Conservation (phyloP, 768 basidiomycete species). For the Antrodiella citrinella region DNA sequence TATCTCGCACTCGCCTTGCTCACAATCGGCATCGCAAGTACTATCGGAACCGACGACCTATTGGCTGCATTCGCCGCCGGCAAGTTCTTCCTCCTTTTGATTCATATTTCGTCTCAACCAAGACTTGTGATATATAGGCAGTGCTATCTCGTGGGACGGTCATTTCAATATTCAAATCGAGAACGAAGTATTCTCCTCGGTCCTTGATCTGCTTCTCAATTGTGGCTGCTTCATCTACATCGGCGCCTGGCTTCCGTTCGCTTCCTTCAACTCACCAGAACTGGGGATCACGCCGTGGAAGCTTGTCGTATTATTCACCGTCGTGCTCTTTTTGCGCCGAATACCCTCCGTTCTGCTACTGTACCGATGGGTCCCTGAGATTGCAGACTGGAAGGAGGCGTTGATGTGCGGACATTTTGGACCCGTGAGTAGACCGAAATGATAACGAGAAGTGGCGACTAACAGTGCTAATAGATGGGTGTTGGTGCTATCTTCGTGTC, state of each 20-base stretch:
- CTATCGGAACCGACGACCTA: constrained; percentile 81
- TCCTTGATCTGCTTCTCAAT: constrained; percentile 83
- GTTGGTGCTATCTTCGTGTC: constrained; percentile 89
- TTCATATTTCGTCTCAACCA: too few species aligned
- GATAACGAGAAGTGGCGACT: not conserved
- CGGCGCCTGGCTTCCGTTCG: constrained; percentile 81
- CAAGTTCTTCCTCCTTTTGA: constrained; percentile 23
- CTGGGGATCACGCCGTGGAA: constrained; percentile 65
- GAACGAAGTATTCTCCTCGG: constrained; percentile 80
- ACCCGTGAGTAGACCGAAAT: constrained; percentile 19
- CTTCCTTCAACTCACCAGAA: constrained; percentile 42
- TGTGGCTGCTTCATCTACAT: constrained; percentile 77
- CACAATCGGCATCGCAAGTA: constrained; percentile 69
- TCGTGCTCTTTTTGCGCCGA: constrained; percentile 67
- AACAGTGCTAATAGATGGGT: constrained; percentile 59
- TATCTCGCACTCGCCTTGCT: constrained; percentile 68
- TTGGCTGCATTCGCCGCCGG: constrained; percentile 84
- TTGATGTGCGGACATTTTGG: constrained; percentile 91
- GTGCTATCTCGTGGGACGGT: constrained; percentile 88
- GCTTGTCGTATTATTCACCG: constrained; percentile 56
- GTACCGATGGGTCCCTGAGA: constrained; percentile 84
- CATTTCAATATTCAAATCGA: constrained; percentile 75
- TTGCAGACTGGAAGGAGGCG: constrained; percentile 77
- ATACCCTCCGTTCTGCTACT: constrained; percentile 72
- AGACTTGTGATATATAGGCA: constrained; percentile 58